Percentiles rank a stretch among this genome's conserved stretches.
Conservation (phyloP, 352 stramenopile genomes). For the Aphanomyces astaci region DNA sequence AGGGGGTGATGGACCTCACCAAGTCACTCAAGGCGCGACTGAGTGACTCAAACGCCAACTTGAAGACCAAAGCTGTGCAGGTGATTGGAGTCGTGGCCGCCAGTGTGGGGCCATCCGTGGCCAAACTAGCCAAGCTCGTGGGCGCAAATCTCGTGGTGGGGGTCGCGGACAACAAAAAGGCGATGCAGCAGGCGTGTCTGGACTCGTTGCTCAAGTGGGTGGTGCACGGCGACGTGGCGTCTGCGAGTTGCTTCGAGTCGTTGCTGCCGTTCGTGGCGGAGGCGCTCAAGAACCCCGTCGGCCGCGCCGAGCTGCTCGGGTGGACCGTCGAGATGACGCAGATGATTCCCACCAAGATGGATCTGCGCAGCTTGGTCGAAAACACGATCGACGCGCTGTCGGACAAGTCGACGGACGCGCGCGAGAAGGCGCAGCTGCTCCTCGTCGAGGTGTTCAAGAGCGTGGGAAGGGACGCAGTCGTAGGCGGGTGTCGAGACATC, state of each 20-base stretch:
- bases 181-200: constrained; percentile 68
- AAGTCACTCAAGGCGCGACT: constrained; percentile 66
- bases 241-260: constrained; percentile 56
- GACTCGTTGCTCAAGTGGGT: constrained; percentile 82
- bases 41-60: constrained; percentile 77
- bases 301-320: constrained; percentile 60
- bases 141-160: constrained; percentile 56
- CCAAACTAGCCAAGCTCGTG: constrained; percentile 76
- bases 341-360: constrained; percentile 45
- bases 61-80: constrained; percentile 80
- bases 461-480: constrained; percentile 60
- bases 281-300: constrained; percentile 65
- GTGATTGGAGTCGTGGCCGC: constrained; percentile 70
- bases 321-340: constrained; percentile 66
- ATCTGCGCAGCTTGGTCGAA: constrained; percentile 53
- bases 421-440: constrained; percentile 70
- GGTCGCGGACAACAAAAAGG: constrained; percentile 84
- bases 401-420: constrained; percentile 75
- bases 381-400: constrained; percentile 74
- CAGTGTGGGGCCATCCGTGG: constrained; percentile 65
- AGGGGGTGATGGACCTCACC: constrained; percentile 67
- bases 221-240: constrained; percentile 61
- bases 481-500: constrained; percentile 69
- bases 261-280: constrained; percentile 58
- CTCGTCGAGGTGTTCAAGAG: constrained; percentile 77